Base-by-base conservation (phyloP, 225 moss, liverwort and hornwort species). In the Pleurozium schreberi region DNA sequence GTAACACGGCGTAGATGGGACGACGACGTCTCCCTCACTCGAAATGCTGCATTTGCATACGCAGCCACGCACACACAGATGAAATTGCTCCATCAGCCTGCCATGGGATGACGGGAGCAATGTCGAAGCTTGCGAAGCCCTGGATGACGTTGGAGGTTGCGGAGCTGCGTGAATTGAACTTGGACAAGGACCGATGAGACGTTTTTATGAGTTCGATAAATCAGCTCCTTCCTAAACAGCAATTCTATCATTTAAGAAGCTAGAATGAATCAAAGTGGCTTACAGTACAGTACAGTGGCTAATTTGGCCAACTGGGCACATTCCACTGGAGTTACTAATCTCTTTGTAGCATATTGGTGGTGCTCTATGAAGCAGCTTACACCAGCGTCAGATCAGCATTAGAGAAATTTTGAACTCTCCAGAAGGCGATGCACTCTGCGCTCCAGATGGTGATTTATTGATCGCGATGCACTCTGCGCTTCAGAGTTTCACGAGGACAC, bases 1-100 rank as follows among this genome's bases (percentile, higher is more conserved):
- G 85, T 85, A 94, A n/a, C 43, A 92, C 76, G 13, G 95, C 71
- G 87, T 93, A 92, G 79, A 90, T 87, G 34, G 91, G 95, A 57
- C 85, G 67, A 71, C 81, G n/a, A n/a, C n/a, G n/a, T n/a, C n/a
- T n/a, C 84, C 73, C 87, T 78, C 84, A 92, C 82, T 15, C 92
- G 90, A 75, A 87, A 93, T 40, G 87, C 93, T 31, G 66, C 66
- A 65, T 36, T 18, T n/a, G n/a, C n/a, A n/a, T n/a, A n/a, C n/a
- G n/a, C 65, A 18, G 18, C 1, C 6, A 66, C 6, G 38, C 67
- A 38, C 6, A 11, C 38, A 67, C 21, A n/a, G n/a, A n/a, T n/a
- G n/a, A n/a, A n/a, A n/a, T n/a, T n/a, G n/a, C n/a, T n/a, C n/a
- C 40, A 40, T 40, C 40, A 69, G 40, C 69, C 62, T 38, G 38